A percentile compares a stretch with the other conserved stretches of the same genome.
These are phyloP conservation scores for Pythium phragmitis DNA, from an alignment of 352 stramenopile species.

Conservation along the genomic window DNA sequence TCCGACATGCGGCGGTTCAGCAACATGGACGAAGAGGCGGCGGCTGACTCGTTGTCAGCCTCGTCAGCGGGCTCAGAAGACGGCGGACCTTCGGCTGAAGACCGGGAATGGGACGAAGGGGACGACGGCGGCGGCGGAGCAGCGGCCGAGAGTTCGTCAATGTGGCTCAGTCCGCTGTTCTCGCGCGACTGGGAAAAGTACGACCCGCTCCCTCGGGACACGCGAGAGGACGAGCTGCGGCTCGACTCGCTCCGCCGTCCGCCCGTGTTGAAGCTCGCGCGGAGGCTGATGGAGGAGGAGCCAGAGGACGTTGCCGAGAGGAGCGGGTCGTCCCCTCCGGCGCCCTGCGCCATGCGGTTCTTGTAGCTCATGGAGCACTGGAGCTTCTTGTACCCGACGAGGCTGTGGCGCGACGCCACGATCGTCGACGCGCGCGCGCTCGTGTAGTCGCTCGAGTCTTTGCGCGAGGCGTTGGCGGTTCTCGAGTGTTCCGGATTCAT, in stretches of 20 bases:
- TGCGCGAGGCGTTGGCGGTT: not conserved
- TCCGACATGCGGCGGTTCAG: conserved; percentile 18
- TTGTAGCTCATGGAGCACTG: conserved; percentile 88
- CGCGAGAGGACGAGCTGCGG: conserved; percentile 8
- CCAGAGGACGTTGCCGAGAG: conserved; percentile 1
- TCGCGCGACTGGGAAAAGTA: not conserved
- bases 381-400: conserved; percentile 75
- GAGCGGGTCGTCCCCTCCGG: conserved; percentile 10
- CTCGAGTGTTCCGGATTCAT: not conserved
- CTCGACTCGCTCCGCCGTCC: conserved; percentile 21
- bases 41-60: not conserved
- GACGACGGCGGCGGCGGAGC: not conserved
- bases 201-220: conserved; percentile 11
- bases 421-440: conserved; percentile 12
- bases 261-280: conserved; percentile 18
- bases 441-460: conserved; percentile 6
- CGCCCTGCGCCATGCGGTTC: conserved; percentile 44
- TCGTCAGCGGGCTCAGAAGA: not conserved
- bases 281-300: conserved; percentile 1
- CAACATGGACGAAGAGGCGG: not conserved
- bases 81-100: not conserved
- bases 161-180: conserved; percentile 10
- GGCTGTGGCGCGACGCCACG: conserved; percentile 32
- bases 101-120: not conserved
- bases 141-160: conserved; percentile 16